phyloP scores from a whole-genome alignment of 495 filamentous ascomycete species.

The Aspergillus homomorphus region DNA sequence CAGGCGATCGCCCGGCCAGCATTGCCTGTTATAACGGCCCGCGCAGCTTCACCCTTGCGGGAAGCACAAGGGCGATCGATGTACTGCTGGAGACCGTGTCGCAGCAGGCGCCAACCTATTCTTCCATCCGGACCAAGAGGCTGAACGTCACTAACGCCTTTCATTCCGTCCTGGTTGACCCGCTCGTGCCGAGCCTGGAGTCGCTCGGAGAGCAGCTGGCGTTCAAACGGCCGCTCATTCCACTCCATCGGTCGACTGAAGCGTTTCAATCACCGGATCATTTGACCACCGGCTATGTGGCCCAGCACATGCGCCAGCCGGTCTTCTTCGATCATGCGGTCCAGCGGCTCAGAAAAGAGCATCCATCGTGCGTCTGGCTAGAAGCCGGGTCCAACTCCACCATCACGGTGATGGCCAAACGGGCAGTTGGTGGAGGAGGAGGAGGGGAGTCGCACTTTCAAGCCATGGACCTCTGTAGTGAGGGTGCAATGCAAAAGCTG shows the following conservation, averaged over 20 bases:
- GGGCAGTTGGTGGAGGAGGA: slow-evolving; percentile 18
- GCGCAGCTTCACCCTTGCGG: slow-evolving; percentile 41
- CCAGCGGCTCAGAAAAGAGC: slow-evolving; percentile 31
- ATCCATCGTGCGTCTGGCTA: slow-evolving; percentile 37
- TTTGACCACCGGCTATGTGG: slow-evolving; percentile 37
- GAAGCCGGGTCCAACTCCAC: slow-evolving; percentile 49
- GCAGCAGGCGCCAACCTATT: background rate
- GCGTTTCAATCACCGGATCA: slow-evolving; percentile 24
- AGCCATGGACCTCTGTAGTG: slow-evolving; percentile 32
- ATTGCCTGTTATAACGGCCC: slow-evolving; percentile 28
- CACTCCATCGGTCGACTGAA: slow-evolving; percentile 28
- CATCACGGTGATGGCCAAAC: slow-evolving; percentile 41
- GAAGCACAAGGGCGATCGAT: slow-evolving; percentile 31
- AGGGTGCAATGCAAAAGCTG: slow-evolving; percentile 26
- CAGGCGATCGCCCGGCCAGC: background rate
- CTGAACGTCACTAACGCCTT: slow-evolving; percentile 51
- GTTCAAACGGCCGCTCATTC: slow-evolving; percentile 32
- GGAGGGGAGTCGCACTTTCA: slow-evolving; percentile 32
- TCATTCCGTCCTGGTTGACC: slow-evolving; percentile 45
- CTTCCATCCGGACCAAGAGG: slow-evolving; percentile 34
- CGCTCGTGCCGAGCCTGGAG: slow-evolving; percentile 28
- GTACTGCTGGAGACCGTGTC: slow-evolving; percentile 2
- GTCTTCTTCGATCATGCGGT: slow-evolving; percentile 51
- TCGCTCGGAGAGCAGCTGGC: slow-evolving; percentile 20
- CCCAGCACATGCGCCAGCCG: slow-evolving; percentile 45